Evolutionary conservation across 2,329 filamentous ascomycete genomes (phyloP).

Genomic region (Pseudocercospora macadamiae): DNA sequence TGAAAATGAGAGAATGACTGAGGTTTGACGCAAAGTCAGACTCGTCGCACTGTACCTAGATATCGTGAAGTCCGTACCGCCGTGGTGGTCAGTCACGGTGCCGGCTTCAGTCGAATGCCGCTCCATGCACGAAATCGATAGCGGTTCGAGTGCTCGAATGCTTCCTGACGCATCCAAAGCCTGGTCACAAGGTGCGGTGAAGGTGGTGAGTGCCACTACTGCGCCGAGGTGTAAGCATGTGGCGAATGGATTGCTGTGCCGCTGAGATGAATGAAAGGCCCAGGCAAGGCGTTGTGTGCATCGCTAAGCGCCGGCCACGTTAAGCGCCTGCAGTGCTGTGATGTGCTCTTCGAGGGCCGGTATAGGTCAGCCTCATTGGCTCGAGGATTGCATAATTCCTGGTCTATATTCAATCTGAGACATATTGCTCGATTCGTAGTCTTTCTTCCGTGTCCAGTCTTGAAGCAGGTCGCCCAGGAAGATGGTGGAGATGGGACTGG

Average conservation of each 20-base stretch:
- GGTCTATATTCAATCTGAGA: conserved; percentile 13
- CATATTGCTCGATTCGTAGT: conserved; percentile 8
- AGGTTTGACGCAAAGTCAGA: not conserved
- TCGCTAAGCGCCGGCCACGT: conserved; percentile 29
- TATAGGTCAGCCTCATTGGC: conserved; percentile 8
- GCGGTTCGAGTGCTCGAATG: conserved; percentile 16
- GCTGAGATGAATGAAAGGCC: conserved; percentile 16
- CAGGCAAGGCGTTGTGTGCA: conserved; percentile 19
- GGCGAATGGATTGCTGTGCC: conserved; percentile 35
- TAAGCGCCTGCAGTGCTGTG: conserved; percentile 25
- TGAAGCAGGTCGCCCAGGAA: not conserved
- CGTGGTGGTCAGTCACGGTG: conserved; percentile 4
- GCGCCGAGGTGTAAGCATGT: conserved; percentile 10
- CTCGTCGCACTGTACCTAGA: conserved; percentile 20
- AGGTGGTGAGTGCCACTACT: not conserved
- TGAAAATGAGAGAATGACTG: conserved; percentile 11
- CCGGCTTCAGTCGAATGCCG: conserved; percentile 2
- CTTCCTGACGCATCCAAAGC: not conserved
- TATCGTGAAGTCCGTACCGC: conserved; percentile 18
- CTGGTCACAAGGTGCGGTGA: conserved; percentile 18
- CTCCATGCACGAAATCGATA: conserved; percentile 24
- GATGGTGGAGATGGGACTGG: not conserved
- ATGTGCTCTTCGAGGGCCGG: conserved; percentile 2
- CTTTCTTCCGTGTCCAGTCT: conserved; percentile 6
- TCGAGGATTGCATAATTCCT: not conserved